Conservation (phyloP, 1,284 basidiomycete genomes). For the Rhodotorula sp. region DNA sequence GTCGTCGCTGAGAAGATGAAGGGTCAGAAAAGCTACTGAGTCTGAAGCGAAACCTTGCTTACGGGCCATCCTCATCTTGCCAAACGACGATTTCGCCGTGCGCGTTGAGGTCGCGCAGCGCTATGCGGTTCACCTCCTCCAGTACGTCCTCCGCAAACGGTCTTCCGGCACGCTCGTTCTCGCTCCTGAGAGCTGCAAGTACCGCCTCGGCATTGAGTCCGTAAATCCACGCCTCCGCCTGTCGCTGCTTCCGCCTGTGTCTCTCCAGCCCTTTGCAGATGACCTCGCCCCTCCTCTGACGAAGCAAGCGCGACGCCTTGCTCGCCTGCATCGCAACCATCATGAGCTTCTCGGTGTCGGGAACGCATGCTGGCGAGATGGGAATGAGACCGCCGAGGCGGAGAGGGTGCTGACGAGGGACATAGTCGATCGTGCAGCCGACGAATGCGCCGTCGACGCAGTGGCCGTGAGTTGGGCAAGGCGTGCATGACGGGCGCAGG, state of each 20-base stretch:
- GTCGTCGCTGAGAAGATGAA: conserved; percentile 56
- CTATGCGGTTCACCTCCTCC: conserved; percentile 56
- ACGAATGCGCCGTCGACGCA: conserved; percentile 63
- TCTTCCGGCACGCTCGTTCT: conserved; percentile 44
- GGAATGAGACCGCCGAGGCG: conserved; percentile 54
- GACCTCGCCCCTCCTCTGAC: conserved; percentile 45
- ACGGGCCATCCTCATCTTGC: conserved; percentile 62
- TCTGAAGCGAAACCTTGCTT: neutral
- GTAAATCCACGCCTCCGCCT: conserved; percentile 37
- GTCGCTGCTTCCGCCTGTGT: conserved; percentile 20
- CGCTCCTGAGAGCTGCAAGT: conserved; percentile 31
- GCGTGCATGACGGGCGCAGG: conserved; percentile 61
- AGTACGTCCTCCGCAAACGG: conserved; percentile 67
- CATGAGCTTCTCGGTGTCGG: conserved; percentile 75
- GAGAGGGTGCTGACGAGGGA: conserved; percentile 64
- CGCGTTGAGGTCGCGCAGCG: conserved; percentile 73
- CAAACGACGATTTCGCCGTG: conserved; percentile 76
- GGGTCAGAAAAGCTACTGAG: neutral
- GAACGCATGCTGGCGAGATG: conserved; percentile 73
- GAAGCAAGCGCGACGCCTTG: conserved; percentile 60
- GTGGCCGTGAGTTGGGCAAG: conserved; percentile 76
- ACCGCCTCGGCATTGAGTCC: conserved; percentile 40
- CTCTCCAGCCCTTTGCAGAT: conserved; percentile 31
- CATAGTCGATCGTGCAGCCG: conserved; percentile 70
- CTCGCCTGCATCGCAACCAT: conserved; percentile 75